Percentiles rank a stretch among this genome's conserved stretches.
Evolutionary conservation across 1,284 basidiomycete species (phyloP).

Genomic region (Boletus calvinii): DNA sequence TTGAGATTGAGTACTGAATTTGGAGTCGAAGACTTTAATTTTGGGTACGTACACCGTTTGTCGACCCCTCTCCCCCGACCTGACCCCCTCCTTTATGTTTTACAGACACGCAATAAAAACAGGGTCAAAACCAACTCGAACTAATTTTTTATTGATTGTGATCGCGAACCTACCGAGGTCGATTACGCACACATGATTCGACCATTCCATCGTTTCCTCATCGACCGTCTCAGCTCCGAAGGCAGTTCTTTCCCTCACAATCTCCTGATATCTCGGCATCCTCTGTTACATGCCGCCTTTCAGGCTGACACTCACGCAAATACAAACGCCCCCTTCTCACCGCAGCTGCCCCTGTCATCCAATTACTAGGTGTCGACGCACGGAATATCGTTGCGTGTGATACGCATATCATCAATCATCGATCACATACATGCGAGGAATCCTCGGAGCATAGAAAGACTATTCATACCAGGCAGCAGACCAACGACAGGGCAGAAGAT

Average conservation of each 20-base stretch:
- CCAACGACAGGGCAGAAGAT: too few relatives aligned
- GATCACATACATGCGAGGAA: too few relatives aligned
- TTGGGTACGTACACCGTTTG: too few relatives aligned
- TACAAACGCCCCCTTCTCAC: slow-evolving; percentile 29
- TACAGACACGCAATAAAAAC: slow-evolving; percentile 48
- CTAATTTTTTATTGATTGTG: slow-evolving; percentile 91
- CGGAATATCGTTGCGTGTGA: slow-evolving; percentile 79
- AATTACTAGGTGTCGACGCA: slow-evolving; percentile 77
- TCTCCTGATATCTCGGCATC: slow-evolving; percentile 47
- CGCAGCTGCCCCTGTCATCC: slow-evolving; percentile 67
- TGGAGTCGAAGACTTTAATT: too few relatives aligned
- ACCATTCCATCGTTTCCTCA: slow-evolving; percentile 93
- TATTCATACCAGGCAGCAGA: too few relatives aligned
- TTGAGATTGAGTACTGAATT: too few relatives aligned
- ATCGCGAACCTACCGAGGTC: slow-evolving; percentile 66
- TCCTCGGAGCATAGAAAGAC: too few relatives aligned
- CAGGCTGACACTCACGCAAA: slow-evolving; percentile 16
- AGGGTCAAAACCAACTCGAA: slow-evolving; percentile 78
- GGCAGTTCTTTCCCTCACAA: slow-evolving; percentile 64
- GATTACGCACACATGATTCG: slow-evolving; percentile 87
- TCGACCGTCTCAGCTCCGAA: slow-evolving; percentile 77
- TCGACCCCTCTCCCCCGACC: not conserved
- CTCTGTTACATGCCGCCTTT: slow-evolving; percentile 23
- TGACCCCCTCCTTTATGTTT: slow-evolving; percentile 53
- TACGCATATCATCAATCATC: too few relatives aligned